Percentiles rank a stretch among this genome's conserved stretches.
phyloP scores from a whole-genome alignment of 805 yeast genomes.

The Debaryomyces castellii region DNA sequence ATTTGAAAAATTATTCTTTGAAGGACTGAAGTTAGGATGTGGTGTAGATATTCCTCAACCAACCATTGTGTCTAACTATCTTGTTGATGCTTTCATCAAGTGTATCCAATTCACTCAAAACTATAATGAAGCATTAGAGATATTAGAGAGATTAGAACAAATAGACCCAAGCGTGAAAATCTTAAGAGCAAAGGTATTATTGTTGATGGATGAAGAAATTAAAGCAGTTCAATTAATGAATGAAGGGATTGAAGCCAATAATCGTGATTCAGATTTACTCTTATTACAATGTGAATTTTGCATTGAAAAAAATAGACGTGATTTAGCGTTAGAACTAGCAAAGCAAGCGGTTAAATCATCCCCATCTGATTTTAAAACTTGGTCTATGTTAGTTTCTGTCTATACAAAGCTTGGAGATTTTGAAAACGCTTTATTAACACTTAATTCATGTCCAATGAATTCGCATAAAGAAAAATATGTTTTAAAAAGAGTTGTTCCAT shows the following conservation, averaged over 20 bases:
- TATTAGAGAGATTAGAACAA: conserved; percentile 51
- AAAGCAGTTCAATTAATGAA: conserved; percentile 53
- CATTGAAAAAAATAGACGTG: conserved; percentile 48
- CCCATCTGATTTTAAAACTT: conserved; percentile 74
- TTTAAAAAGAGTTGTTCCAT: conserved; percentile 58
- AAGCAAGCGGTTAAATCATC: conserved; percentile 65
- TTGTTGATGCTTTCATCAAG: conserved; percentile 72
- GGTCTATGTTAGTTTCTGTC: conserved; percentile 66
- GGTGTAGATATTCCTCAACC: conserved; percentile 70
- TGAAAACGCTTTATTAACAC: conserved; percentile 68
- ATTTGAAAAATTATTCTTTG: conserved; percentile 63
- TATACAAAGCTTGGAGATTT: conserved; percentile 64
- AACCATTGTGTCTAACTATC: conserved; percentile 59
- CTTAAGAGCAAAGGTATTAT: conserved; percentile 53
- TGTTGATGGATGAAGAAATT: conserved; percentile 58
- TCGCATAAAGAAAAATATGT: conserved; percentile 66
- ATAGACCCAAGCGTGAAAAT: conserved; percentile 57
- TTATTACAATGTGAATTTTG: conserved; percentile 60
- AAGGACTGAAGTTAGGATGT: conserved; percentile 67
- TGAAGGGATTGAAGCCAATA: conserved; percentile 48
- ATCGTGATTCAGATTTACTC: conserved; percentile 56
- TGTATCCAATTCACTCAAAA: conserved; percentile 64
- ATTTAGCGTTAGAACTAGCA: conserved; percentile 59
- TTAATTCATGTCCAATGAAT: conserved; percentile 82
- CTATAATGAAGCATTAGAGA: conserved; percentile 59